A percentile compares a stretch with the other conserved stretches of the same genome.
Evolutionary conservation across 108 stramenopile genomes (phyloP).

Genomic region (Skeletonema tropicum): DNA sequence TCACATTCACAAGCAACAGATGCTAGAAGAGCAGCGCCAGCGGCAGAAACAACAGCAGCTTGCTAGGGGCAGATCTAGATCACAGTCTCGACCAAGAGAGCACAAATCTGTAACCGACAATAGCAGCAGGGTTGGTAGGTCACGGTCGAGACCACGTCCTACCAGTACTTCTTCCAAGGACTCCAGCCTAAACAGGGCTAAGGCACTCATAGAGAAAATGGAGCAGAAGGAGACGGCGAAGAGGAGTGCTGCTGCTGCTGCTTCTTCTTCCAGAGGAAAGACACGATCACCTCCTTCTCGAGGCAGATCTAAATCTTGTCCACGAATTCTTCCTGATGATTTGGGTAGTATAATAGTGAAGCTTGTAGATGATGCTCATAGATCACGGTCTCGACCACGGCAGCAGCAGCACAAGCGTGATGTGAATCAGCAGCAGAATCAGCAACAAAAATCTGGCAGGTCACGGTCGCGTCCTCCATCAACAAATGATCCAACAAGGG

Average conservation of each 20-base stretch:
- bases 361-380: neutral
- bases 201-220: neutral
- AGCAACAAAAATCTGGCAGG: neutral
- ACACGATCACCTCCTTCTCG: conserved; percentile 1
- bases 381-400: neutral
- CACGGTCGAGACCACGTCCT: neutral
- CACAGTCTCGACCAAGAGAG: neutral
- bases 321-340: neutral
- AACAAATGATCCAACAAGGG: neutral
- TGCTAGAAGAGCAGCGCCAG: neutral
- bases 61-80: neutral
- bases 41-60: neutral
- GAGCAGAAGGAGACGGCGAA: neutral
- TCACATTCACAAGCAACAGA: neutral
- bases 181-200: neutral
- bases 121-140: neutral
- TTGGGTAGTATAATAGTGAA: neutral
- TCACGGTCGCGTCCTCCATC: neutral
- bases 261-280: neutral
- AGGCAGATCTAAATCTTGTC: neutral
- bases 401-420: neutral
- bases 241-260: neutral
- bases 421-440: neutral
- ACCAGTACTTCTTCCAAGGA: neutral
- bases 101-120: neutral